Evolutionary conservation across 208 protist species (phyloP), one percentile per base, ranked within the genome.

Genomic region (Balamuthia mandrillaris): DNA sequence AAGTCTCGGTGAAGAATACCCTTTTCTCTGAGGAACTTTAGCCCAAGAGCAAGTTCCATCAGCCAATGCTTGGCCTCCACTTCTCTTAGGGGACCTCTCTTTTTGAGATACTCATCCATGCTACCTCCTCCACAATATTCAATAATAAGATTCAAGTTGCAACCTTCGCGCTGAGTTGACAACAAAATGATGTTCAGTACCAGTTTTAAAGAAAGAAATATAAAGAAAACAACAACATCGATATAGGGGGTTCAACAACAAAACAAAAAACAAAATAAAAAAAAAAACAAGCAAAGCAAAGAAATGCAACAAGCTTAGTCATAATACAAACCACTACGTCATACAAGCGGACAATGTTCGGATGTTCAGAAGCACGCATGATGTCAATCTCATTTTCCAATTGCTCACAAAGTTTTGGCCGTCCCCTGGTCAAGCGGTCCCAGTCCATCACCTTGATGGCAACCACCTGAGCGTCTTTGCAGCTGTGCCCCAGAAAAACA

Each of bases 1-100:
- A 83, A 24, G 29, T 83, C 75, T n/a, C 75, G 75, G 37, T 83
- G 75, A 49, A 83, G 61, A 39, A 83, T 83, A 24, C 75, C 52
- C 35, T 66, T 65, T 29, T 65, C 49, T 9, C 52, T 4, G 41
- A 83, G 33, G 41, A 51, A 66, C 75, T 83, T 83, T 3, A 83
- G 75, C 33, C 75, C 75, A 12, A 66, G 35, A n/a, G 75, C 75
- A n/a, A 83, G 75, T 21, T 83, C 41, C 66, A 24, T 24, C 5
- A 83, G 18, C 6, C 44, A 83, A 4, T 65, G 31, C 5, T 56
- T 31, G 29, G 35, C 31, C 31, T 83, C 75, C 0, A 52, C 54
- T 31, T 83, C 75, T 14, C 52, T 18, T 6, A 83, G 1, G 5
- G 75, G 52, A 0, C 54, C 75, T 24, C 33, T 65, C 49, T 0